Base-by-base conservation (phyloP, 140 eudicot genomes). In the Flaveria floridana region DNA sequence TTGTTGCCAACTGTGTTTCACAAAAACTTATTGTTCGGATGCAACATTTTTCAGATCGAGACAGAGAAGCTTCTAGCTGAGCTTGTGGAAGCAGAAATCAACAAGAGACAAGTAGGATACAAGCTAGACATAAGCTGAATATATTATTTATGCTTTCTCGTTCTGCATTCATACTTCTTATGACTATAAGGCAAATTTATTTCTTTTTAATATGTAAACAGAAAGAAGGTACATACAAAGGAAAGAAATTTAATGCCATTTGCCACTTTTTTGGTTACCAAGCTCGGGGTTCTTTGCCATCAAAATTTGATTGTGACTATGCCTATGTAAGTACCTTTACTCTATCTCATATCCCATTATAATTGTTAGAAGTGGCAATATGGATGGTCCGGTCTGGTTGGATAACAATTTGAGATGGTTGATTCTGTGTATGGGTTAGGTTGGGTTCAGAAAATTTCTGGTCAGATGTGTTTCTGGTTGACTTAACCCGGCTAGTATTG, bases 181-280 rank as follows among this genome's bases (percentile, higher is more conserved):
- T 25, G 21, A 56, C 68, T 76, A 39, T 48, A 48, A 44, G 2
- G 50, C 50, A 44, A 44, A 9, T 48, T 41, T 68, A 20, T 44
- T 19, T 21, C 10, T 11, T 78, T 50, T 66, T 16, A 58, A 20
- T 59, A 26, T 71, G 39, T 57, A 16, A 78, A 81, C 95, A 92
- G 96, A 89, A 89, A 86, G 90, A 89, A 89, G 95, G 98, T 70
- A 86, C 98, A 74, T 92, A 92, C 92, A 89, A 87, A 85, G 98
- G 98, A 69, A 92, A 92, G 87, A 89, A 92, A 64, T 92, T 89
- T 66, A 92, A 92, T 74, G 98, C 92, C 66, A 92, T 92, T 61
- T 92, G 97, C 82, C 96, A 92, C 87, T 89, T 92, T 79, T 92
- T 92, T 74, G 97, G 97, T 55, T 92, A 92, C 73, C 97, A 92